Evolutionary conservation across 768 basidiomycete species (phyloP).

Genomic region (Gymnopilus junonius): DNA sequence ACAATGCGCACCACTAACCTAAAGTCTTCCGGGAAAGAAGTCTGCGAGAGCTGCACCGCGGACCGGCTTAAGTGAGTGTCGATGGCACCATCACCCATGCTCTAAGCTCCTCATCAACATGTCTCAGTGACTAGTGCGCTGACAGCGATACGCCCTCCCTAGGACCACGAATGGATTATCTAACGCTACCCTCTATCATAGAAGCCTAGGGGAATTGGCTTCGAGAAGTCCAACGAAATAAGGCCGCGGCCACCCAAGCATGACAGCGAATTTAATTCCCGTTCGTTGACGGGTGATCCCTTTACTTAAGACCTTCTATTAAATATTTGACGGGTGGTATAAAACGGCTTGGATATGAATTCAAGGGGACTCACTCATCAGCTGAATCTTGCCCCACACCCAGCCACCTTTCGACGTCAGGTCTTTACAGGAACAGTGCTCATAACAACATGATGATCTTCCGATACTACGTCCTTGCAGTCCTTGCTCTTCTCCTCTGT

Average conservation of each 20-base stretch:
- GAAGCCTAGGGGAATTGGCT: constrained; percentile 12
- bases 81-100: constrained; percentile 2
- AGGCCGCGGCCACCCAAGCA: constrained; percentile 22
- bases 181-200: constrained; percentile 17
- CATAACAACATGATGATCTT: constrained; percentile 13
- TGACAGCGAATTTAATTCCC: constrained; percentile 18
- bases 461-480: constrained; percentile 12
- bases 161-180: constrained; percentile 15
- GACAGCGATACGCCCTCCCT: constrained; percentile 17
- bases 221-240: constrained; percentile 17
- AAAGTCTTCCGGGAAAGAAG: not conserved
- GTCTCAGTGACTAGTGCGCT: not conserved
- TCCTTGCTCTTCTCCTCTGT: constrained; percentile 15
- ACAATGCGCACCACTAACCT: not conserved
- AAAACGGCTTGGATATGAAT: constrained; percentile 7
- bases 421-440: not conserved
- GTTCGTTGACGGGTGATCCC: constrained; percentile 15
- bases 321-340: constrained; percentile 10
- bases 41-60: not conserved
- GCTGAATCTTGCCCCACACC: not conserved
- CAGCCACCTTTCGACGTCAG: not conserved
- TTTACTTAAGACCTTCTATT: not conserved
- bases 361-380: not conserved
- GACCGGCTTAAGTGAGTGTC: not conserved
- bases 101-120: constrained; percentile 1